Percentiles rank a stretch among this genome's conserved stretches.
phyloP scores from a whole-genome alignment of 768 basidiomycete genomes.

The Symmetrospora coprosmae region DNA sequence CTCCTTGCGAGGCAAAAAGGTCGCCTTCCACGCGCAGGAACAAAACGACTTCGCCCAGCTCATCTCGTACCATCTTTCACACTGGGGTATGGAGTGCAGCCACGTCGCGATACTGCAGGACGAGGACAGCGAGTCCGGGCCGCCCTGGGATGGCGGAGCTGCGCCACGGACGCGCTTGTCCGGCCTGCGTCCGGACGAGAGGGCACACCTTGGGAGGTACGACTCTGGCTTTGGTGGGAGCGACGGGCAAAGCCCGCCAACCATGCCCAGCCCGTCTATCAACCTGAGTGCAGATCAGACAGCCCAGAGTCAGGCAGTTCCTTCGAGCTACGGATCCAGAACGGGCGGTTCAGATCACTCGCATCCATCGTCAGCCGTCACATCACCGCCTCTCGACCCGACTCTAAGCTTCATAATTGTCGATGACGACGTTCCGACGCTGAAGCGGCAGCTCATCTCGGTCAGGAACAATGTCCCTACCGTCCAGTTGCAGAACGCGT shows the following conservation, averaged over 20 bases:
- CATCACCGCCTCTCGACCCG: conserved; percentile 14
- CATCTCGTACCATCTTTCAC: conserved; percentile 76
- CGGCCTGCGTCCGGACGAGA: not conserved
- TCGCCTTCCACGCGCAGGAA: conserved; percentile 69
- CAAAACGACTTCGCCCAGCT: conserved; percentile 80
- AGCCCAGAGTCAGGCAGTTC: not conserved
- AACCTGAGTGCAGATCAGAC: not conserved
- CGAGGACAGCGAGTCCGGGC: conserved; percentile 29
- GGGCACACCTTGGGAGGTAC: conserved; percentile 10
- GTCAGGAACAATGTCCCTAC: conserved; percentile 42
- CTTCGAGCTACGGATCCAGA: not conserved
- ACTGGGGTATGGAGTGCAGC: conserved; percentile 88
- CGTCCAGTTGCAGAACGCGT: conserved; percentile 22
- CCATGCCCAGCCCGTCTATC: not conserved
- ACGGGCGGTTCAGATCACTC: not conserved
- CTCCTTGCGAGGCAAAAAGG: conserved; percentile 60
- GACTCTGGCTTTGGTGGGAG: conserved; percentile 32
- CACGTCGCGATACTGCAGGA: conserved; percentile 44
- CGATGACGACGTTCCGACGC: conserved; percentile 73
- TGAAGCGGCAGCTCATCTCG: conserved; percentile 59
- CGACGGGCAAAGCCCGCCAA: not conserved
- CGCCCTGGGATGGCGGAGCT: not conserved
- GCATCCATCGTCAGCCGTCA: not conserved
- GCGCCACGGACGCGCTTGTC: not conserved
- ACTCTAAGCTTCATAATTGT: conserved; percentile 57